Evolutionary conservation across 2,329 filamentous ascomycete species (phyloP), one percentile per base, ranked within the genome.

Genomic region (Fusarium paranaense): DNA sequence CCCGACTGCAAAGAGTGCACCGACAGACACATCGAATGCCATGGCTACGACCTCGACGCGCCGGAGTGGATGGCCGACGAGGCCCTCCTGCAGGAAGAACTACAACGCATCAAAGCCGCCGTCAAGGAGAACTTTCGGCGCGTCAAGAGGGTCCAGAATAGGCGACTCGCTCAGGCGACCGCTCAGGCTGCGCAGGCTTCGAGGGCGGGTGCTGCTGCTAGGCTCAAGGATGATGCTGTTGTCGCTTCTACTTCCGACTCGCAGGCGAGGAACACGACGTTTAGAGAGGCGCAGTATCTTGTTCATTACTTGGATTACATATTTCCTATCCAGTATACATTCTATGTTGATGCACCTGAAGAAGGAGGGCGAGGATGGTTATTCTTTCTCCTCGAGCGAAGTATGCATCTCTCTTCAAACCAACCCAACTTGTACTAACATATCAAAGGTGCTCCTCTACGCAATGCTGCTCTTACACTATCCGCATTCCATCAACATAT

Each of bases 41-140:
- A 80, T 35, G 78, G 78, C 5, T 80, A 80, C 32, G 81, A 79
- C 0, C 73, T 80, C 2, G 50, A 67, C 3, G 81, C 82, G 73
- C 83, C 83, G 2, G 70, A 71, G 3, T 84, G 82, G 81, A 80
- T 82, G 47, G 80, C 82, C 58, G 68, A 76, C 27, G 61, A 69
- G n/a, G 56, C 22, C 2, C 45, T 75, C 63, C 69, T 82, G 22
- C 81, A 83, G 42, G 76, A 77, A 64, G 78, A 78, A 42, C 52
- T 79, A 1, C 64, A 57, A 1, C 72, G 73, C 1, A 79, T 80
- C 64, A 80, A 80, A 33, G 40, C 40, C 8, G 70, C 61, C 0
- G 74, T 80, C 7, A 80, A 80, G 58, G 50, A 69, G 11, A 78
- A 78, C 16, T 74, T 79, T 11, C 69, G 74, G 6, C 70, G 71